phyloP scores from a whole-genome alignment of 1,139 yeast genomes.

The Lipomyces yarrowii region DNA sequence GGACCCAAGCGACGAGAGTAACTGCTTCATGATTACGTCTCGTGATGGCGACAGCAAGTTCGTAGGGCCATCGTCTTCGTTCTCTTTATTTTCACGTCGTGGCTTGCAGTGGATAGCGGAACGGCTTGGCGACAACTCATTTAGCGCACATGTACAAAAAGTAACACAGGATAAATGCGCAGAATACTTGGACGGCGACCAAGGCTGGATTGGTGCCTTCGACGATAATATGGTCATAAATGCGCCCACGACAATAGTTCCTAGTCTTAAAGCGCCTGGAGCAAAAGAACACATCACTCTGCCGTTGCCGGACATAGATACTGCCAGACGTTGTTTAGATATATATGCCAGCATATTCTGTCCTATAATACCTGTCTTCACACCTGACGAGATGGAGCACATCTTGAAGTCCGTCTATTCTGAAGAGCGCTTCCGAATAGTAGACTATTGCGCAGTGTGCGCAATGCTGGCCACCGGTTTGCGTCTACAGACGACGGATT shows the following conservation, averaged over 20 bases:
- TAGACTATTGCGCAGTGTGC: conserved; percentile 35
- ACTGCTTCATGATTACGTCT: conserved; percentile 1
- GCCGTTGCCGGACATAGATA: conserved; percentile 38
- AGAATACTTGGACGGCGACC: conserved; percentile 20
- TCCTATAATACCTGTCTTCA: conserved; percentile 23
- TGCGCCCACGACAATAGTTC: background rate
- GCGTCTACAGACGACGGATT: background rate
- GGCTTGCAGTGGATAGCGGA: conserved; percentile 49
- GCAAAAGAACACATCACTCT: conserved; percentile 33
- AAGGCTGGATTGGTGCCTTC: conserved; percentile 35
- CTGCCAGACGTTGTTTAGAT: conserved; percentile 35
- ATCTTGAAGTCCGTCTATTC: conserved; percentile 34
- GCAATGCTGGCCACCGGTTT: conserved; percentile 31
- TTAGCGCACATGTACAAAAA: background rate
- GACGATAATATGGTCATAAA: conserved; percentile 34
- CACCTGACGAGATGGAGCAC: conserved; percentile 32
- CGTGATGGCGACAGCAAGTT: conserved; percentile 15
- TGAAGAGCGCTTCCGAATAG: conserved; percentile 30
- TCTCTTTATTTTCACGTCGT: conserved; percentile 46
- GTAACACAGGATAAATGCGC: background rate
- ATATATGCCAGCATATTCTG: conserved; percentile 21
- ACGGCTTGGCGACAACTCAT: conserved; percentile 40
- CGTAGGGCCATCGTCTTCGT: conserved; percentile 37
- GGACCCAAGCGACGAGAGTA: background rate
- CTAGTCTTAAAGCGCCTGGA: conserved; percentile 40